Percentiles rank a stretch among this genome's conserved stretches.
phyloP scores from a whole-genome alignment of 768 basidiomycete species.

The Agrocybe praecox region DNA sequence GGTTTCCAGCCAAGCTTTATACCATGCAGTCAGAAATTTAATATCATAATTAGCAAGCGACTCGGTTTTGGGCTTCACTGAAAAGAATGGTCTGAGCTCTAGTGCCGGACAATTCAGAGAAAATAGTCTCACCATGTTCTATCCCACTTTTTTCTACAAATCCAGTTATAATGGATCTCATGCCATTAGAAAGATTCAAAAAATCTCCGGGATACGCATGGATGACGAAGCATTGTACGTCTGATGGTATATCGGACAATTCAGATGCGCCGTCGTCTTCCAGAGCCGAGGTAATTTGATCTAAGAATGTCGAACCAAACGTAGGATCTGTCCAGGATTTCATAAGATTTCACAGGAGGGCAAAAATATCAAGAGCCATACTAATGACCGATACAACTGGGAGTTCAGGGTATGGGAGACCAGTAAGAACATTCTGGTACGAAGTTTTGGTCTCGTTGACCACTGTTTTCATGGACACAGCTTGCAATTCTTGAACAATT shows the following conservation, averaged over 20 bases:
- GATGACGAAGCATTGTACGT: slow-evolving; percentile 18
- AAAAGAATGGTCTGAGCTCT: background rate
- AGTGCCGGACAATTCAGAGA: background rate
- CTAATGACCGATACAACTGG: slow-evolving; percentile 62
- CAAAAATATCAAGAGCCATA: slow-evolving; percentile 26
- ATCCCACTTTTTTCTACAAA: slow-evolving; percentile 44
- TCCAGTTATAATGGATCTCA: slow-evolving; percentile 56
- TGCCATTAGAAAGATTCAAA: slow-evolving; percentile 47
- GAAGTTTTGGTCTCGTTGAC: slow-evolving; percentile 43
- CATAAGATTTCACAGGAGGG: background rate
- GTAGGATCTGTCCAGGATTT: slow-evolving; percentile 36
- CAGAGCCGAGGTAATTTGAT: slow-evolving; percentile 41
- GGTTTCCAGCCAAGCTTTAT: slow-evolving; percentile 38
- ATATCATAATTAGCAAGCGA: slow-evolving; percentile 69
- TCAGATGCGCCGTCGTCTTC: slow-evolving; percentile 23
- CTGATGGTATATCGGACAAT: slow-evolving; percentile 1
- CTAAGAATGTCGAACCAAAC: slow-evolving; percentile 47
- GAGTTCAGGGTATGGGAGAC: slow-evolving; percentile 61
- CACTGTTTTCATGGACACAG: slow-evolving; percentile 48
- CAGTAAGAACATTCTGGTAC: slow-evolving; percentile 48
- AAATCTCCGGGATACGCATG: slow-evolving; percentile 66
- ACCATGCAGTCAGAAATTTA: slow-evolving; percentile 61
- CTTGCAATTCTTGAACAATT: slow-evolving; percentile 49
- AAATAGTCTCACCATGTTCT: slow-evolving; percentile 21
- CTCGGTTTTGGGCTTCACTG: slow-evolving; percentile 49